Evolutionary conservation across 2,329 filamentous ascomycete species (phyloP).

Genomic region (Blumeria hordei): DNA sequence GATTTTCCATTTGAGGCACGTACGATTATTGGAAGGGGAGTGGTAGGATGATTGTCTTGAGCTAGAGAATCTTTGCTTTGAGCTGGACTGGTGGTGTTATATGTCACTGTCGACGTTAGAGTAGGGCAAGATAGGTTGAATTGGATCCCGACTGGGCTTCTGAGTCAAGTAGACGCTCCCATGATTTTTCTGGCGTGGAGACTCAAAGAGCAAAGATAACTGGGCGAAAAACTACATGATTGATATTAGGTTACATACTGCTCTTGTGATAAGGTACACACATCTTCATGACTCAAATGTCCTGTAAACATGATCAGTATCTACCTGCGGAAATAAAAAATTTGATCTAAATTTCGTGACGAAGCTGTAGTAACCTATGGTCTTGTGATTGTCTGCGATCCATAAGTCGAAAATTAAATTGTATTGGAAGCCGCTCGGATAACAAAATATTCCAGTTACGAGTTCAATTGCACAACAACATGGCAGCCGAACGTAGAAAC

Average conservation of each 20-base stretch:
- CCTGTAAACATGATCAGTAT: slow-evolving; percentile 20
- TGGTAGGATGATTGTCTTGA: slow-evolving; percentile 28
- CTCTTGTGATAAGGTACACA: slow-evolving; percentile 12
- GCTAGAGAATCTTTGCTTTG: slow-evolving; percentile 26
- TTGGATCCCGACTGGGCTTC: slow-evolving; percentile 35
- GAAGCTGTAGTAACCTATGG: not conserved
- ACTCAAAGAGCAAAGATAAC: slow-evolving; percentile 42
- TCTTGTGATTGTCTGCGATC: no score
- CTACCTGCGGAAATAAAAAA: not conserved
- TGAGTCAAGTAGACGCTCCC: slow-evolving; percentile 54
- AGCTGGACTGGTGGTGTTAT: slow-evolving; percentile 17
- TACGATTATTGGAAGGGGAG: slow-evolving; percentile 49
- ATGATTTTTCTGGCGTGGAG: slow-evolving; percentile 42
- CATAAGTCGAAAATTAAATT: no score
- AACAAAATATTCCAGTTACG: no score
- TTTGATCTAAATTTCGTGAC: not conserved
- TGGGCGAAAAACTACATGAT: slow-evolving; percentile 45
- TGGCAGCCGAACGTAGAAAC: slow-evolving; percentile 12
- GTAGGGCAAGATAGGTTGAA: not conserved
- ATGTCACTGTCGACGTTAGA: slow-evolving; percentile 9
- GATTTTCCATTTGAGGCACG: slow-evolving; percentile 63
- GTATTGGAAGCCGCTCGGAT: no score
- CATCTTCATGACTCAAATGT: slow-evolving; percentile 37
- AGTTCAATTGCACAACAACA: not conserved
- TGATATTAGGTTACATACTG: not conserved